These are phyloP conservation scores for Decorospora gaudefroyi DNA, from an alignment of 2,329 filamentous ascomycete species.

Conservation along the genomic window DNA sequence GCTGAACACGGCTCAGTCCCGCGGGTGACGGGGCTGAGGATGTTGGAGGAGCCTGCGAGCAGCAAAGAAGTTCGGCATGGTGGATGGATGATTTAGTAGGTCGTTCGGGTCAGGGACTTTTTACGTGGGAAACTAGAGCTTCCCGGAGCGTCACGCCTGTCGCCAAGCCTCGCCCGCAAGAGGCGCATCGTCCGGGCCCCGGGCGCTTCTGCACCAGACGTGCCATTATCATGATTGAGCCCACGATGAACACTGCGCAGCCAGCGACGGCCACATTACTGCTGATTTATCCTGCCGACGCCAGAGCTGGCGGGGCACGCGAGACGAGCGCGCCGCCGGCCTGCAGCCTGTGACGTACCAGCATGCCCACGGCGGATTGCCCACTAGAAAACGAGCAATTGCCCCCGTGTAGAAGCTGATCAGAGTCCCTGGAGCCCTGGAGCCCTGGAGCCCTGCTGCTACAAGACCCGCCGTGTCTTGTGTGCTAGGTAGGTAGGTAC, in stretches of 20 bases:
- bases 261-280: slow-evolving; percentile 9
- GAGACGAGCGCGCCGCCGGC: slow-evolving; percentile 18
- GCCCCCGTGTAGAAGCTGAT: slow-evolving; percentile 37
- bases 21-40: slow-evolving; percentile 57
- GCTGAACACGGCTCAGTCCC: slow-evolving; percentile 52
- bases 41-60: slow-evolving; percentile 50
- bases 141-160: slow-evolving; percentile 23
- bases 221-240: slow-evolving; percentile 9
- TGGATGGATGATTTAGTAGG: slow-evolving; percentile 47
- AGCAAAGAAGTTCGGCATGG: slow-evolving; percentile 47
- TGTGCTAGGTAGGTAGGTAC: slow-evolving; percentile 3
- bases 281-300: neutral
- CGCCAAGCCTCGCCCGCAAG: slow-evolving; percentile 26
- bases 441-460: slow-evolving; percentile 14
- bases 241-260: neutral
- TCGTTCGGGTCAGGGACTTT: slow-evolving; percentile 39
- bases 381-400: slow-evolving; percentile 37
- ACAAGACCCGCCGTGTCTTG: slow-evolving; percentile 16
- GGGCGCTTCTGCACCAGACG: slow-evolving; percentile 9
- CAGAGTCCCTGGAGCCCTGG: slow-evolving; percentile 26
- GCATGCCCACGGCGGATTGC: slow-evolving; percentile 20
- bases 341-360: slow-evolving; percentile 28
- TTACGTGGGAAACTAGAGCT: slow-evolving; percentile 33
- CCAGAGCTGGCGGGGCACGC: slow-evolving; percentile 25
- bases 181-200: slow-evolving; percentile 20